phyloP scores from a whole-genome alignment of 805 yeast species.

The Candida sanyiensis region DNA sequence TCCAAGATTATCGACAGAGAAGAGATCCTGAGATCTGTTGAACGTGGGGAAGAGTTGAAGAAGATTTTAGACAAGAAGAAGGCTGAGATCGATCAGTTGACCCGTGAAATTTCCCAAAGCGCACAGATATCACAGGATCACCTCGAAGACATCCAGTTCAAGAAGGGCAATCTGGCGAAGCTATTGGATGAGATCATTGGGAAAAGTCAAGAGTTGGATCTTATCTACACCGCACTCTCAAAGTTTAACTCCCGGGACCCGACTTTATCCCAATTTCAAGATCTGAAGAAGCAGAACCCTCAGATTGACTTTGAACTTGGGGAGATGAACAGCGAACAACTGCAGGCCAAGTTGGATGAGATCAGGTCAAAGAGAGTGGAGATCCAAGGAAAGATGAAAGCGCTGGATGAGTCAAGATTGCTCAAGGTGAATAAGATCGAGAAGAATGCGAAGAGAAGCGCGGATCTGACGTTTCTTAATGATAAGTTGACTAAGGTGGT shows the following conservation, averaged over 20 bases:
- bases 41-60: constrained; percentile 26
- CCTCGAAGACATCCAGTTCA: constrained; percentile 5
- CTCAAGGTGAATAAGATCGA: constrained; percentile 2
- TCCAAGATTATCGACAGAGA: constrained; percentile 26
- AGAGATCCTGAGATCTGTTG: constrained; percentile 30
- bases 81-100: constrained; percentile 11
- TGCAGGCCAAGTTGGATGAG: constrained; percentile 1
- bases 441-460: constrained; percentile 1
- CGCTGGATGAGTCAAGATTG: constrained; percentile 1
- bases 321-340: constrained; percentile 3
- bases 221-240: constrained; percentile 16
- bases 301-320: constrained; percentile 4
- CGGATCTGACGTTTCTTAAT: not conserved
- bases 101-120: not conserved
- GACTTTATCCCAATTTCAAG: constrained; percentile 15
- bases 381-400: not conserved
- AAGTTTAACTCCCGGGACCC: constrained; percentile 9
- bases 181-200: constrained; percentile 5
- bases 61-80: constrained; percentile 24
- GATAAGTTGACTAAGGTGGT: constrained; percentile 9
- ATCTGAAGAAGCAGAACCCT: not conserved
- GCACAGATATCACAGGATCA: not conserved
- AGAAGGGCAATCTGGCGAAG: constrained; percentile 2
- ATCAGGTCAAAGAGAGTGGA: constrained; percentile 5
- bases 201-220: constrained; percentile 8